These are phyloP conservation scores for Phytophthora gonapodyides DNA, from an alignment of 352 stramenopile genomes.

Conservation along the genomic window DNA sequence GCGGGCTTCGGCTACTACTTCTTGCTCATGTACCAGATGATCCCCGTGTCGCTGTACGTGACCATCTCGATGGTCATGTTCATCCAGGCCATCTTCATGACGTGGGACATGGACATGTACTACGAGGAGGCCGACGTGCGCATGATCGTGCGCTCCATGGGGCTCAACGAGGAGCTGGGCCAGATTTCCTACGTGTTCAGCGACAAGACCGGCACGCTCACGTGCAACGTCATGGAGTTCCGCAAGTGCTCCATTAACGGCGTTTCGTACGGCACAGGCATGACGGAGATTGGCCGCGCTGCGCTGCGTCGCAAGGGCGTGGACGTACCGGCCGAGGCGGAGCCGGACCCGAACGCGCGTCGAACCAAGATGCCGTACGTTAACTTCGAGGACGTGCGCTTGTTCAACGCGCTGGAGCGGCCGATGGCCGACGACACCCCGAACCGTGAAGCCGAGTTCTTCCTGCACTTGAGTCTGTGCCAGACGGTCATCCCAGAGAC, in stretches of 20 bases:
- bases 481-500: constrained; percentile 79
- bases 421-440: constrained; percentile 28
- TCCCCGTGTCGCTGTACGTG: constrained; percentile 98
- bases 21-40: constrained; percentile 96
- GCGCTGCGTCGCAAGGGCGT: constrained; percentile 71
- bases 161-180: constrained; percentile 91
- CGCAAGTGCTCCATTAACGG: constrained; percentile 94
- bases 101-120: constrained; percentile 91
- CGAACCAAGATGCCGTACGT: constrained; percentile 66
- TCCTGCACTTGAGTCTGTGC: constrained; percentile 81
- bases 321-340: constrained; percentile 46
- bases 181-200: constrained; percentile 94
- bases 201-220: constrained; percentile 95
- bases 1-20: constrained; percentile 92
- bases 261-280: constrained; percentile 90
- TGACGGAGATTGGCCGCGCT: constrained; percentile 78
- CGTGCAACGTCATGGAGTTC: constrained; percentile 96
- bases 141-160: constrained; percentile 83
- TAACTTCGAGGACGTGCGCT: constrained; percentile 72
- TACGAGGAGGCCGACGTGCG: constrained; percentile 90
- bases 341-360: constrained; percentile 23
- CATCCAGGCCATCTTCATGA: constrained; percentile 94
- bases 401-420: constrained; percentile 53
- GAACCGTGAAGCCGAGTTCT: constrained; percentile 76
- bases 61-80: constrained; percentile 97